Base-by-base conservation (phyloP, 164 flowering plant genomes). In the Litsea cubeba region DNA sequence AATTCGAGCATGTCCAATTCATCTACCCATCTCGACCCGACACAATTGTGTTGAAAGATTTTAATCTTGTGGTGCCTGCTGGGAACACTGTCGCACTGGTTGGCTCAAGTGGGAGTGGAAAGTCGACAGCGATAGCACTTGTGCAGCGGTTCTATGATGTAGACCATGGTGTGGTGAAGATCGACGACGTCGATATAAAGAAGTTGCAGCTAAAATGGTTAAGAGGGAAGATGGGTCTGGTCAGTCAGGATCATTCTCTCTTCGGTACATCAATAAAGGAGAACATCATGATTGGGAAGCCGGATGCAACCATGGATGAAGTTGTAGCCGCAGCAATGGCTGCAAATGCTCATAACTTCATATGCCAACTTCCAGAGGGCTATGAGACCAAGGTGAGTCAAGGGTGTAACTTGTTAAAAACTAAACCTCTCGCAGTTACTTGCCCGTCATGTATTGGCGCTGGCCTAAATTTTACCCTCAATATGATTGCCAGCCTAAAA, bases 311-410 rank as follows among this genome's bases (percentile, higher is more conserved):
- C 62, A 87, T 87, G 90, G 92, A 89, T 63, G 97, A 95, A 79
- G 83, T 95, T 4, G 78, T 79, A 24, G 87, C 87, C 6, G 97
- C 97, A 17, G 86, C 98, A 49, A 87, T 79, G 88, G 90, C 97
- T 71, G 91, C 98, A 26, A 95, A 95, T 88, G 98, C 97, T 54
- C 98, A 95, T 77, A 81, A 85, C 73, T 95, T 92, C 84, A 95
- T 91, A 12, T 82, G 85, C 76, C 93, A 90, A 77, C 94, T 95
- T 67, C 98, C 98, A 0, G 83, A 92, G 62, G 98, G 95, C 14
- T 95, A 95, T 60, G 98, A 94, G 69, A 92, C 98, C 25, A 91
- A 88, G 91, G 97, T 93, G 46, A 15, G 60, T 73, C 5, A 22
- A 22, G 8, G 11, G 49, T 10, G n/a, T 18, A 5, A 50, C 3